Evolutionary conservation across 352 stramenopile species (phyloP).

Genomic region (Phytophthora europaea): DNA sequence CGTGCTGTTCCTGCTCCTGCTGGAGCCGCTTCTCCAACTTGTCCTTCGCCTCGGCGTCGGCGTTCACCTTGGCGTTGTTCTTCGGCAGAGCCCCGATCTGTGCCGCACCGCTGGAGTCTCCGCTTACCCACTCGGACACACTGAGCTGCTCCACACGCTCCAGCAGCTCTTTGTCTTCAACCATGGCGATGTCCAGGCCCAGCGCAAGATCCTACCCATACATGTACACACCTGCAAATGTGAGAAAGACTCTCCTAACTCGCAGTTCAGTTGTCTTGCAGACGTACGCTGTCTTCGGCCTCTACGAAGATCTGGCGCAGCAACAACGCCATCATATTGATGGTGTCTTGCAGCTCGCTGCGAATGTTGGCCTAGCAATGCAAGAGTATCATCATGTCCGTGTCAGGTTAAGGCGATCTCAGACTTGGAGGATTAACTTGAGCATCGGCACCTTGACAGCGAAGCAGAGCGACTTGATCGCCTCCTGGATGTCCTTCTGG

Average conservation of each 20-base stretch:
- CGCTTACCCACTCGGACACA: conserved; percentile 75
- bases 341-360: conserved; percentile 84
- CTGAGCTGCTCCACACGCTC: conserved; percentile 82
- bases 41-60: conserved; percentile 19
- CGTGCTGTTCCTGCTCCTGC: conserved; percentile 52
- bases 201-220: conserved; percentile 59
- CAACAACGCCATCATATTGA: conserved; percentile 91
- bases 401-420: neutral
- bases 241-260: neutral
- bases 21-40: conserved; percentile 50
- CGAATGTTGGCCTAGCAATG: conserved; percentile 66
- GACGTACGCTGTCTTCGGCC: conserved; percentile 68
- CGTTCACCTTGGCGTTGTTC: conserved; percentile 39
- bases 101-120: conserved; percentile 37
- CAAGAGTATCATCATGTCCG: neutral
- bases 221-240: neutral
- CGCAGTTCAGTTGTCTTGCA: neutral
- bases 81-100: conserved; percentile 32
- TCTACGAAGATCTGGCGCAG: conserved; percentile 83
- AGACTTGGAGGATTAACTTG: neutral
- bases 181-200: conserved; percentile 77
- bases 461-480: conserved; percentile 81
- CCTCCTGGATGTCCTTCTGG: conserved; percentile 84
- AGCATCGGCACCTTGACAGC: conserved; percentile 69
- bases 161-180: conserved; percentile 80